Evolutionary conservation across 768 basidiomycete genomes (phyloP).

Genomic region (Lentinula boryana): DNA sequence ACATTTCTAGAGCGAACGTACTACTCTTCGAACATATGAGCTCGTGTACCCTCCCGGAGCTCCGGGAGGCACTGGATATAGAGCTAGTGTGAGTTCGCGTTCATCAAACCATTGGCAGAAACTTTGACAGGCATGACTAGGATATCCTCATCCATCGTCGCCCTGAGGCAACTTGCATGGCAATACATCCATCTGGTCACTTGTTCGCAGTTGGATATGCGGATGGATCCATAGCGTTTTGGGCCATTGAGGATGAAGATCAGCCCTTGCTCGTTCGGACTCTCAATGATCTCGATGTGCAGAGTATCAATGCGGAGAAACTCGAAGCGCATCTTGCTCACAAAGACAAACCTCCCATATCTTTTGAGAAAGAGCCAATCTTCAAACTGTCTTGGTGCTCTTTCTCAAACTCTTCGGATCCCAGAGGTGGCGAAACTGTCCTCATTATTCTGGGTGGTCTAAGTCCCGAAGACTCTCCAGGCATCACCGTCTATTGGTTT

Average conservation of each 20-base stretch:
- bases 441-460: conserved; percentile 78
- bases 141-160: conserved; percentile 66
- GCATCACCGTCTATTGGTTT: conserved; percentile 64
- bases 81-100: conserved; percentile 31
- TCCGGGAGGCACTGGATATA: conserved; percentile 69
- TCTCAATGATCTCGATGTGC: conserved; percentile 46
- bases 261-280: conserved; percentile 73
- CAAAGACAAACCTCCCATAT: conserved; percentile 11
- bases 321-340: conserved; percentile 35
- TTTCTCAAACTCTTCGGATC: conserved; percentile 60
- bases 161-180: conserved; percentile 62
- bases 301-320: conserved; percentile 42
- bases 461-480: conserved; percentile 42
- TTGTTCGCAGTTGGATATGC: conserved; percentile 76
- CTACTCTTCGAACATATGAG: conserved; percentile 58
- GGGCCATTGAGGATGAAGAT: conserved; percentile 75
- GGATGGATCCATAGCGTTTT: conserved; percentile 81
- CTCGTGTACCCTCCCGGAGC: conserved; percentile 73
- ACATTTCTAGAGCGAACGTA: conserved; percentile 35
- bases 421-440: conserved; percentile 65
- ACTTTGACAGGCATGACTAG: conserved; percentile 23
- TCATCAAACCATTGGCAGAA: background rate
- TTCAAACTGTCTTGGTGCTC: conserved; percentile 85
- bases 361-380: conserved; percentile 57
- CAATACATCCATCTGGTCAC: conserved; percentile 70